Evolutionary conservation across 2,329 filamentous ascomycete species (phyloP).

Genomic region (Bipolaris gigantea): DNA sequence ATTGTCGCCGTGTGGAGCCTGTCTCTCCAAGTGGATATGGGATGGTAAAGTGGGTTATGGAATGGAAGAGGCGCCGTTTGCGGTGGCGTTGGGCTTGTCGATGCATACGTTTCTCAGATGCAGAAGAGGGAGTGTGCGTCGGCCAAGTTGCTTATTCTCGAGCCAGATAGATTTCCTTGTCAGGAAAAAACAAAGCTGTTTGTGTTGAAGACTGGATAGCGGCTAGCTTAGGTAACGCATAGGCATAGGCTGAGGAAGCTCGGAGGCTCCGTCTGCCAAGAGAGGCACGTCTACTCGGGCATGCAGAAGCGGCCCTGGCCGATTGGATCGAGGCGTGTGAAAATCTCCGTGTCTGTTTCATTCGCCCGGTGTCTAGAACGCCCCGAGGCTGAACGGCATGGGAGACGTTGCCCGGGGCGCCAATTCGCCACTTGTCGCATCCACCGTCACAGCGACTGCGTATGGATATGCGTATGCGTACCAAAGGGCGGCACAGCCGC

Average conservation of each 20-base stretch:
- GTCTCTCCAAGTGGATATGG: conserved; percentile 52
- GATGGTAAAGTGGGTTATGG: conserved; percentile 47
- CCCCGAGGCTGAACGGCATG: background rate
- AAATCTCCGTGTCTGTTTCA: background rate
- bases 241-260: background rate
- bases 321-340: background rate
- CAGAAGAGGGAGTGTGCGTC: background rate
- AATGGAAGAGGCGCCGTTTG: conserved; percentile 15
- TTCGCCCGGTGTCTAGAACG: background rate
- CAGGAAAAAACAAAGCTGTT: background rate
- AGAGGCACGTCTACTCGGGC: background rate
- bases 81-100: background rate
- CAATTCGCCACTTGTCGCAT: background rate
- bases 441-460: background rate
- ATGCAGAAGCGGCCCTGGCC: background rate
- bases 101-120: background rate
- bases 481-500: background rate
- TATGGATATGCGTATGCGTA: too few relatives aligned
- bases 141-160: too few relatives aligned
- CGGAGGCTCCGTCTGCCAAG: background rate
- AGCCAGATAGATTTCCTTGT: too few relatives aligned
- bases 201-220: background rate
- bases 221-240: background rate
- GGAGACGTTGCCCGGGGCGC: background rate
- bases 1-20: conserved; percentile 50